Evolutionary conservation across 371 early-diverging fungal genomes (phyloP).

Genomic region (Mortierella sp.): DNA sequence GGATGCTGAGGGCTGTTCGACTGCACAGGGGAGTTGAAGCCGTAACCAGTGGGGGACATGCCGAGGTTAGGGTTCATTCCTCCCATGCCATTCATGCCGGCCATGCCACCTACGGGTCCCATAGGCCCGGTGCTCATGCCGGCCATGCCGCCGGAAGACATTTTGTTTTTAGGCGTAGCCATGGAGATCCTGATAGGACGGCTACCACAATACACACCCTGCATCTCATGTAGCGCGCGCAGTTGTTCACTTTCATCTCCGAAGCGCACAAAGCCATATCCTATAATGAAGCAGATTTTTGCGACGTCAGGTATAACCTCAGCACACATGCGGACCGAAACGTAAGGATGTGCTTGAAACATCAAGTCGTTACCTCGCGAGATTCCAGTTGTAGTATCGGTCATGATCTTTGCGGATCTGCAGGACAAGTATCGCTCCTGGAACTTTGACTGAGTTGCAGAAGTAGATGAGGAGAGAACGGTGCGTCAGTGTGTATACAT

Average conservation of each 20-base stretch:
- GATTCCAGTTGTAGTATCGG: constrained; percentile 78
- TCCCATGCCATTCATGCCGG: constrained; percentile 10
- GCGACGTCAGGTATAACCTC: neutral
- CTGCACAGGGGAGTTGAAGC: constrained; percentile 59
- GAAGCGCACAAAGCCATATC: constrained; percentile 90
- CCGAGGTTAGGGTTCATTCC: constrained; percentile 23
- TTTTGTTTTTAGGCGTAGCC: constrained; percentile 83
- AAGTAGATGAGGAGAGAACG: neutral
- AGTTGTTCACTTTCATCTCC: constrained; percentile 77
- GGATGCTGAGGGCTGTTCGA: constrained; percentile 41
- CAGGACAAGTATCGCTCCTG: constrained; percentile 74
- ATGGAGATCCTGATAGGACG: constrained; percentile 87
- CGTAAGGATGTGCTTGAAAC: neutral
- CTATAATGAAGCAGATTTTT: constrained; percentile 31
- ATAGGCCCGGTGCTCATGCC: constrained; percentile 16
- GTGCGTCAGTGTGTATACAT: constrained; percentile 1
- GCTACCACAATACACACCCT: constrained; percentile 76
- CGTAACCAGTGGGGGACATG: constrained; percentile 49
- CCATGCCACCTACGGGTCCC: constrained; percentile 17
- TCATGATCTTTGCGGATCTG: constrained; percentile 86
- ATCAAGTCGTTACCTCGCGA: constrained; percentile 69
- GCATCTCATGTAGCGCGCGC: constrained; percentile 85
- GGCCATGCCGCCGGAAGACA: constrained; percentile 17
- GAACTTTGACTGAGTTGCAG: constrained; percentile 58
- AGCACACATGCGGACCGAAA: neutral